These are phyloP conservation scores for Amanita polypyramis DNA, from an alignment of 768 basidiomycete species.

Conservation along the genomic window DNA sequence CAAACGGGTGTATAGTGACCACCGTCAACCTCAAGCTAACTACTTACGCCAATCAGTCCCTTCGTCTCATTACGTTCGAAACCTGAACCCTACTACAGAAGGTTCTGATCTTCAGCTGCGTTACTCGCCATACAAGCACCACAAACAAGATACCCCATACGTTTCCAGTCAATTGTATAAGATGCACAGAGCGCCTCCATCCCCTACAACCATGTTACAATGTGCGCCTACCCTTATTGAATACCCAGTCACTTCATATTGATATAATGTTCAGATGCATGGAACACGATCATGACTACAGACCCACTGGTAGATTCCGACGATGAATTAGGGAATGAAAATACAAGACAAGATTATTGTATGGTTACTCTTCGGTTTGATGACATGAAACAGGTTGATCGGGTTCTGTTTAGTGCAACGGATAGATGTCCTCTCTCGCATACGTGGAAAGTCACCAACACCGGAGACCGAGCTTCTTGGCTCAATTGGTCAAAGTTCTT, in stretches of 20 bases:
- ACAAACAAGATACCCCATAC: neutral
- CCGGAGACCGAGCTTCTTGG: constrained; percentile 28
- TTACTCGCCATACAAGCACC: constrained; percentile 26
- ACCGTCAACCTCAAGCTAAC: neutral
- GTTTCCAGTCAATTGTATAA: constrained; percentile 1
- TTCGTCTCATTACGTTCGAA: neutral
- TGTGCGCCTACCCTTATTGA: constrained; percentile 32
- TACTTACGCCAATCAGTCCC: neutral
- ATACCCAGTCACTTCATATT: neutral
- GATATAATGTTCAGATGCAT: constrained; percentile 44
- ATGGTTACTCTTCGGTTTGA: neutral
- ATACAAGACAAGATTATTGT: constrained; percentile 60
- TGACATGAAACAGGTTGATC: neutral
- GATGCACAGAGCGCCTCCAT: constrained; percentile 12
- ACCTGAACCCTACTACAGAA: neutral
- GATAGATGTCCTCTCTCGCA: constrained; percentile 45
- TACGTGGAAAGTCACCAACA: constrained; percentile 49
- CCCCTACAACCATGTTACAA: constrained; percentile 51
- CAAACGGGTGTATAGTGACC: neutral
- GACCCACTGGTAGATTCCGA: constrained; percentile 75
- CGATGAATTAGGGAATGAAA: constrained; percentile 56
- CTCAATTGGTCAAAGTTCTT: neutral
- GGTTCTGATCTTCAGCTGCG: constrained; percentile 16
- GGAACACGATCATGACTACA: constrained; percentile 53
- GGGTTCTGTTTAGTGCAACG: constrained; percentile 36